Evolutionary conservation across 352 stramenopile genomes (phyloP).

Genomic region (Phytophthora aleatoria): DNA sequence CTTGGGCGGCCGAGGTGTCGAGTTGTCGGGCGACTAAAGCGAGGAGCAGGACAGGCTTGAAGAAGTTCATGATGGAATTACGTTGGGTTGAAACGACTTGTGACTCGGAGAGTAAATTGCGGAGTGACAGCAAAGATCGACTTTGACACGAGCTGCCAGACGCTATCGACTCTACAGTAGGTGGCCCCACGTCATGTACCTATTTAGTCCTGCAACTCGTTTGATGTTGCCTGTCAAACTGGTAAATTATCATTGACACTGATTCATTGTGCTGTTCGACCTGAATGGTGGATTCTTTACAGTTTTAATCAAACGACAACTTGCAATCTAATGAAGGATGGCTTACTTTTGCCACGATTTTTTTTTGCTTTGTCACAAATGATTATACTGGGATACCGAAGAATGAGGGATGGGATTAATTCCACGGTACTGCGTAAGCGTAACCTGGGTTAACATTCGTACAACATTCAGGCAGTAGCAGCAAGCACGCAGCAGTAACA

Average conservation of each 20-base stretch:
- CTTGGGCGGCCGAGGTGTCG: slow-evolving; percentile 8
- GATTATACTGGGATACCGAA: background rate
- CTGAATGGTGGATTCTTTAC: background rate
- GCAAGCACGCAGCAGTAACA: too few species aligned
- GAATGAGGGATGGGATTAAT: too few species aligned
- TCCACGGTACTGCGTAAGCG: too few species aligned
- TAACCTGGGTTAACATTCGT: too few species aligned
- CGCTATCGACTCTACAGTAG: background rate
- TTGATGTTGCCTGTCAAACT: too few species aligned
- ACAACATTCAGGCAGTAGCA: too few species aligned
- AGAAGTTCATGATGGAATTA: slow-evolving; percentile 13
- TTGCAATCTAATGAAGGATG: background rate
- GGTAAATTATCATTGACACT: too few species aligned
- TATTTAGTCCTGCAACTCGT: background rate
- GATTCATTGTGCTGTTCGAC: background rate
- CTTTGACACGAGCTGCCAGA: too few species aligned
- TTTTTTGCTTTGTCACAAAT: background rate
- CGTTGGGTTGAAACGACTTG: slow-evolving; percentile 1
- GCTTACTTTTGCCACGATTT: background rate
- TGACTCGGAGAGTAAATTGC: slow-evolving; percentile 10
- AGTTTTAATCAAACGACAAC: background rate
- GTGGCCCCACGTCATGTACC: background rate
- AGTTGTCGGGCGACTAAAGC: slow-evolving; percentile 7
- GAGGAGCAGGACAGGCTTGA: slow-evolving; percentile 11
- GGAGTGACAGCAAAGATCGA: slow-evolving; percentile 5